A percentile compares a stretch with the other conserved stretches of the same genome.
phyloP scores from a whole-genome alignment of 257 asterid genomes.

The Salvia splendens region DNA sequence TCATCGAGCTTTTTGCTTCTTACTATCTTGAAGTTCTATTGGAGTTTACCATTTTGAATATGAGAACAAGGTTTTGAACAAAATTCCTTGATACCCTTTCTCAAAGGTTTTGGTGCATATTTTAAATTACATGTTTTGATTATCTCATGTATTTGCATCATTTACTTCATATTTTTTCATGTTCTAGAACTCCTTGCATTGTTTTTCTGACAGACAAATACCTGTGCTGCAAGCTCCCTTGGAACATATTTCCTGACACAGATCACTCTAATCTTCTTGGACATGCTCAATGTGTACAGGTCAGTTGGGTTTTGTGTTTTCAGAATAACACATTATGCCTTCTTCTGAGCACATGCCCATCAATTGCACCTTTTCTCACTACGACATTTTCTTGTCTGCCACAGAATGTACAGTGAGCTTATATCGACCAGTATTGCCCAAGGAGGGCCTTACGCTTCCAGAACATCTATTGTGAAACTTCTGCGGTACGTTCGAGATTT shows the following conservation, averaged over 20 bases:
- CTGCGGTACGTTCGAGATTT: conserved; percentile 59
- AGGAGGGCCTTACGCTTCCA: conserved; percentile 96
- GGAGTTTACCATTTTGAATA: not conserved
- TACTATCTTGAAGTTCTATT: conserved; percentile 4
- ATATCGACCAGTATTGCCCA: conserved; percentile 85
- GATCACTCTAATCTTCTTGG: conserved; percentile 77
- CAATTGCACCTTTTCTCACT: conserved; percentile 13
- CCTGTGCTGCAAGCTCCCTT: conserved; percentile 87
- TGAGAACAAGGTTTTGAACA: no score
- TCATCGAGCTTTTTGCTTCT: conserved; percentile 12
- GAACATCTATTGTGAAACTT: conserved; percentile 86
- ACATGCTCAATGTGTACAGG: conserved; percentile 99
- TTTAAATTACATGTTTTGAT: not conserved
- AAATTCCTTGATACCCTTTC: not conserved
- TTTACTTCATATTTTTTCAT: not conserved
- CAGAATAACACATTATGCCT: not conserved
- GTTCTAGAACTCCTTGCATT: conserved; percentile 1
- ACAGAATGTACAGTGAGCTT: conserved; percentile 98
- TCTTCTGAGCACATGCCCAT: not conserved
- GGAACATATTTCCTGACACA: conserved; percentile 90
- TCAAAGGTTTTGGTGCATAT: not conserved
- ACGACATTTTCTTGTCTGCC: conserved; percentile 34
- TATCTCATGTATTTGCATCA: not conserved
- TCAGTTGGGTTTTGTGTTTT: conserved; percentile 31
- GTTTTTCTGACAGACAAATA: conserved; percentile 70